Evolutionary conservation across 805 yeast species (phyloP).

Genomic region (Kodamaea hsintzibuensis): DNA sequence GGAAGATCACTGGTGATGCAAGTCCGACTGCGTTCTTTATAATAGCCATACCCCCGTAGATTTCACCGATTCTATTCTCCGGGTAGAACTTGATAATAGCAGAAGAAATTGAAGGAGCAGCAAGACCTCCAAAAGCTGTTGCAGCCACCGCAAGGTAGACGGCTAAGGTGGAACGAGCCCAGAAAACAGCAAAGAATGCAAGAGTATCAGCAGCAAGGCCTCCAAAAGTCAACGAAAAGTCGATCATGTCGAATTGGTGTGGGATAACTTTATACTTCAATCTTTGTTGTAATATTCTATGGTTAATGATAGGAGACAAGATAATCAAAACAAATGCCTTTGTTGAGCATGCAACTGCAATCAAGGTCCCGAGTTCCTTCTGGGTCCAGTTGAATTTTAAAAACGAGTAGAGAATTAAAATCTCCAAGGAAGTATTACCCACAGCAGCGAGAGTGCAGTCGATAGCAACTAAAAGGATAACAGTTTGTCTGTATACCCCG

Average conservation of each 20-base stretch:
- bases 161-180: constrained; percentile 25
- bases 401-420: constrained; percentile 53
- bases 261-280: constrained; percentile 33
- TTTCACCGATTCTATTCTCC: constrained; percentile 64
- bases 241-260: constrained; percentile 54
- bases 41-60: constrained; percentile 69
- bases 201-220: constrained; percentile 41
- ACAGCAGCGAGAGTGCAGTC: constrained; percentile 44
- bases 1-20: constrained; percentile 48
- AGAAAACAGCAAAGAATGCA: constrained; percentile 35
- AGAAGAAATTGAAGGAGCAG: constrained; percentile 60
- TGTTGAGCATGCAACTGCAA: constrained; percentile 52
- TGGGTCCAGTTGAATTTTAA: constrained; percentile 56
- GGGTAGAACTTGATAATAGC: constrained; percentile 62
- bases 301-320: constrained; percentile 51
- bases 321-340: constrained; percentile 51
- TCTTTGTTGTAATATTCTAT: constrained; percentile 33
- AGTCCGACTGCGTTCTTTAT: constrained; percentile 53
- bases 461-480: constrained; percentile 45
- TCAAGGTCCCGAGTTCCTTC: constrained; percentile 52
- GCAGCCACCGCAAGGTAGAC: constrained; percentile 40
- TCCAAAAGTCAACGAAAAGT: constrained; percentile 36
- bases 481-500: constrained; percentile 30
- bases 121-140: constrained; percentile 42
- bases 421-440: constrained; percentile 40